A percentile compares a stretch with the other conserved stretches of the same genome.
phyloP scores from a whole-genome alignment of 352 stramenopile species.

The Hyphochytrium catenoides region DNA sequence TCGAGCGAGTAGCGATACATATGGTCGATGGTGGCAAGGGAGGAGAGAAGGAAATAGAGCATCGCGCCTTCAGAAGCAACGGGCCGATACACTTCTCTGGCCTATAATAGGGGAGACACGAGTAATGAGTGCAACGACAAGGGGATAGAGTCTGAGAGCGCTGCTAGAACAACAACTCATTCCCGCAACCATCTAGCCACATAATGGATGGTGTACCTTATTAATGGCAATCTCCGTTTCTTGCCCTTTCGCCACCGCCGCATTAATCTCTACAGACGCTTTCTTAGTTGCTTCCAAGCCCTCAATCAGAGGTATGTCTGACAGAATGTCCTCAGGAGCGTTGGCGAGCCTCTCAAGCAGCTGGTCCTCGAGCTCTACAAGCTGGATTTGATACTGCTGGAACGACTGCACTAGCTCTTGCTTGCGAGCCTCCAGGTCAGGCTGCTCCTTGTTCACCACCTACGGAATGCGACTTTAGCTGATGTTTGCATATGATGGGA shows the following conservation, averaged over 20 bases:
- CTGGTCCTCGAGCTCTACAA: slow-evolving; percentile 62
- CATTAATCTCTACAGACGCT: slow-evolving; percentile 55
- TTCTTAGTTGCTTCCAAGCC: slow-evolving; percentile 77
- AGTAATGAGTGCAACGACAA: background rate
- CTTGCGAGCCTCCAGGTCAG: slow-evolving; percentile 46
- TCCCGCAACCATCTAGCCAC: background rate
- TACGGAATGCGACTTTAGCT: too few species aligned
- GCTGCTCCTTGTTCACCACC: slow-evolving; percentile 27
- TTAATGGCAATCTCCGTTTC: slow-evolving; percentile 37
- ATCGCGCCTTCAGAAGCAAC: slow-evolving; percentile 79
- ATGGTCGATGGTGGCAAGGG: slow-evolving; percentile 68
- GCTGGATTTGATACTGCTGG: slow-evolving; percentile 64
- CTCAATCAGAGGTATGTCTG: slow-evolving; percentile 85
- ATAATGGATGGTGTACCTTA: background rate
- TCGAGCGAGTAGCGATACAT: slow-evolving; percentile 89
- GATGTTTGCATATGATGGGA: too few species aligned
- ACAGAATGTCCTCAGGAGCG: slow-evolving; percentile 62
- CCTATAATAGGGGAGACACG: slow-evolving; percentile 16
- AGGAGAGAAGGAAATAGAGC: slow-evolving; percentile 85
- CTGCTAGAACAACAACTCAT: too few species aligned
- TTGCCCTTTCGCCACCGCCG: slow-evolving; percentile 38
- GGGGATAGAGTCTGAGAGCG: background rate
- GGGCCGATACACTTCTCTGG: slow-evolving; percentile 72
- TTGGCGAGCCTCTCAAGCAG: slow-evolving; percentile 57
- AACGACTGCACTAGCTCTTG: slow-evolving; percentile 57